Conservation (phyloP, 192 early-diverging fungal species). For the Bifiguratus adelaidae region DNA sequence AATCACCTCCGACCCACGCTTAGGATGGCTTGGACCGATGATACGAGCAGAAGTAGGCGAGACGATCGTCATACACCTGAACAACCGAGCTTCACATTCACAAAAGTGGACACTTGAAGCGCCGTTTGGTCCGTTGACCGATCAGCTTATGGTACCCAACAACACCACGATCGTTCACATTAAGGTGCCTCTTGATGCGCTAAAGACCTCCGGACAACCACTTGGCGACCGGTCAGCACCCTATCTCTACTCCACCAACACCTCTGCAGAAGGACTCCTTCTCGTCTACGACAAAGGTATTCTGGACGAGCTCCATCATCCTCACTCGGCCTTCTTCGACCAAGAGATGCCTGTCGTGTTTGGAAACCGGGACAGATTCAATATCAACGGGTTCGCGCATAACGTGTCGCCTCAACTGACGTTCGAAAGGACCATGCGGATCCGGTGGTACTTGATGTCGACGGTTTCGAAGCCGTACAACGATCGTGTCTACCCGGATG, state of each 20-base stretch:
- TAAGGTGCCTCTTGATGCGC: no score
- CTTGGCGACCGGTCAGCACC: no score
- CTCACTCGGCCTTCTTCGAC: no score
- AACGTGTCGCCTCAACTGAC: conserved; percentile 12
- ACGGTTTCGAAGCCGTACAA: conserved; percentile 3
- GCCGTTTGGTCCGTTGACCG: no score
- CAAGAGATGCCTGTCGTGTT: conserved; percentile 21
- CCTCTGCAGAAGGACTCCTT: no score
- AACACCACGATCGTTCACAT: no score
- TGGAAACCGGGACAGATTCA: conserved; percentile 21
- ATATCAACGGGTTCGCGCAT: conserved; percentile 22
- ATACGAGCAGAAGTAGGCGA: background rate
- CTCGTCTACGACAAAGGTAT: no score
- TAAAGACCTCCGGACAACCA: no score
- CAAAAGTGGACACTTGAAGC: no score
- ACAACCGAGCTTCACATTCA: background rate
- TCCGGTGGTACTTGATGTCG: background rate
- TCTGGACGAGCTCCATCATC: no score
- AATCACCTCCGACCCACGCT: conserved; percentile 14
- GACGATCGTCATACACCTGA: background rate
- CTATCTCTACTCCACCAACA: no score
- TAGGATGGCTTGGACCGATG: background rate
- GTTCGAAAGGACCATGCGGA: background rate
- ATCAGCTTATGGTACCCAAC: no score
- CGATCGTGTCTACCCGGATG: background rate